Evolutionary conservation across 139 green algal species (phyloP).

Genomic region (Picochlorum costavermella): DNA sequence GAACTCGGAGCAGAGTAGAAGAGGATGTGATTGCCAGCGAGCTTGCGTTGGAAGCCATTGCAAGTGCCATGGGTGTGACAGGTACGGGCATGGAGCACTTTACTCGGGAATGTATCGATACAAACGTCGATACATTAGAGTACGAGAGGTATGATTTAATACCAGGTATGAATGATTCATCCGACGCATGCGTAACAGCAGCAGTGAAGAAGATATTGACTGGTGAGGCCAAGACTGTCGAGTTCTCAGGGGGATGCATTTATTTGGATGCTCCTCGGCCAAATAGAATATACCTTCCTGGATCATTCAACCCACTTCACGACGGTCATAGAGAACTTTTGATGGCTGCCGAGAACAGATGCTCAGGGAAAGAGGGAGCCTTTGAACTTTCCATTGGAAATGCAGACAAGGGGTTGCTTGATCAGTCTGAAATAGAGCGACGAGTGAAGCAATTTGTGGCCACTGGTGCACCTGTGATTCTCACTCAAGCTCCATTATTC

Average conservation of each 20-base stretch:
- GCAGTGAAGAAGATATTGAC: conserved; percentile 38
- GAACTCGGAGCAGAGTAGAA: conserved; percentile 28
- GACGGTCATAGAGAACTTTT: conserved; percentile 62
- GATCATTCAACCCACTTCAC: conserved; percentile 91
- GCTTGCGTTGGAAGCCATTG: conserved; percentile 42
- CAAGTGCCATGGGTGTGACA: conserved; percentile 7
- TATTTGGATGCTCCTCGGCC: conserved; percentile 52
- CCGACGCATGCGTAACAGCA: neutral
- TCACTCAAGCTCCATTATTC: conserved; percentile 70
- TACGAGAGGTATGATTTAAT: too few species aligned
- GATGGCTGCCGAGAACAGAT: neutral
- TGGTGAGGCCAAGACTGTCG: conserved; percentile 43
- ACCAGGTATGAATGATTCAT: too few species aligned
- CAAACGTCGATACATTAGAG: too few species aligned
- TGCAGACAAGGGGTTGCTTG: conserved; percentile 79
- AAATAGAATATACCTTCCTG: conserved; percentile 61
- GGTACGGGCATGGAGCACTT: too few species aligned
- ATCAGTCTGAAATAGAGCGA: conserved; percentile 38
- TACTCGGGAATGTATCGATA: neutral
- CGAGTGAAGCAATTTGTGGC: conserved; percentile 68
- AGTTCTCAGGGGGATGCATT: conserved; percentile 51
- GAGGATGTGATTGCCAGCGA: conserved; percentile 54
- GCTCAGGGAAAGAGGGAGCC: conserved; percentile 19
- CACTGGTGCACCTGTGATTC: conserved; percentile 49
- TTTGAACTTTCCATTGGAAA: conserved; percentile 84